Evolutionary conservation across 2,329 filamentous ascomycete genomes (phyloP).

Genomic region (Leptographium flavum): DNA sequence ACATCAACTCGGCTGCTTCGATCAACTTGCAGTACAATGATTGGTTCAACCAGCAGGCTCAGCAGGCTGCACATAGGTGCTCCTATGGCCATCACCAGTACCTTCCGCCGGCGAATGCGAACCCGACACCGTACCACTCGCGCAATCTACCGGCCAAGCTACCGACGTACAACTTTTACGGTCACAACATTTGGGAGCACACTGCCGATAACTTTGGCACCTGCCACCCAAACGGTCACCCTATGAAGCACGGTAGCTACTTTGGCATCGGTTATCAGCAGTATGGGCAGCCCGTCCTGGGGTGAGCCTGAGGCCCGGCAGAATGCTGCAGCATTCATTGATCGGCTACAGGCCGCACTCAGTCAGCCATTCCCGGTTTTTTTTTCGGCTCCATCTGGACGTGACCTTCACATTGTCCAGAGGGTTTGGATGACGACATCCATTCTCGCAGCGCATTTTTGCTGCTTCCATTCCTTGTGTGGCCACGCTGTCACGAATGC

Average conservation of each 20-base stretch:
- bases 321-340: too few relatives aligned
- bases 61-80: slow-evolving; percentile 24
- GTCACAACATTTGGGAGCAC: slow-evolving; percentile 35
- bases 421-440: too few relatives aligned
- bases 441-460: too few relatives aligned
- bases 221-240: slow-evolving; percentile 26
- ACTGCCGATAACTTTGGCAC: slow-evolving; percentile 30
- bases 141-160: slow-evolving; percentile 26
- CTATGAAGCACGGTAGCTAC: slow-evolving; percentile 30
- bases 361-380: too few relatives aligned
- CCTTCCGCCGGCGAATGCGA: background rate
- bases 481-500: too few relatives aligned
- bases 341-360: too few relatives aligned
- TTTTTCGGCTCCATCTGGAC: too few relatives aligned
- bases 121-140: slow-evolving; percentile 26
- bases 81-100: slow-evolving; percentile 14
- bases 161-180: slow-evolving; percentile 29
- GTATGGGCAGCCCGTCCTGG: slow-evolving; percentile 42
- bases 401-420: too few relatives aligned
- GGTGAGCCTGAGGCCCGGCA: too few relatives aligned
- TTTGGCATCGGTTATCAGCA: slow-evolving; percentile 28
- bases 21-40: slow-evolving; percentile 42
- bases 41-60: slow-evolving; percentile 34
- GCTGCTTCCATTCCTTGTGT: background rate
- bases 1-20: slow-evolving; percentile 38